Evolutionary conservation across 306 rosid species (phyloP).

Genomic region (Dicorynia guianensis): DNA sequence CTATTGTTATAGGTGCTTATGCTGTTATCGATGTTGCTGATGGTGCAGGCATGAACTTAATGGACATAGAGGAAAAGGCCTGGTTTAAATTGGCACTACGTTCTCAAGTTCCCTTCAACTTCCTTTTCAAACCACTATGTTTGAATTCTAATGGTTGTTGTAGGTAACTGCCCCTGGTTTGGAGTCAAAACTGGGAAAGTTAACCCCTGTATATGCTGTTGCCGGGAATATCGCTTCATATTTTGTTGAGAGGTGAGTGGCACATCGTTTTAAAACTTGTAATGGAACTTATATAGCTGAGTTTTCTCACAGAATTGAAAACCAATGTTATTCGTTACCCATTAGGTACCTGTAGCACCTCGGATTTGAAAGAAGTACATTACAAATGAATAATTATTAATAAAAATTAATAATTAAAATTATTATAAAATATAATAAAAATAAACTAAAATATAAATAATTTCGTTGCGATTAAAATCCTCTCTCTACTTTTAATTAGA

Average conservation of each 20-base stretch:
- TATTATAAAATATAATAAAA: too few species aligned
- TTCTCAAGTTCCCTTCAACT: slow-evolving; percentile 61
- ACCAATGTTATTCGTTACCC: too few species aligned
- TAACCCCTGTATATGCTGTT: slow-evolving; percentile 85
- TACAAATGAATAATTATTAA: too few species aligned
- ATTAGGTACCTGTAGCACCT: too few species aligned
- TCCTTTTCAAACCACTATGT: slow-evolving; percentile 19
- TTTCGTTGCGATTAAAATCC: too few species aligned
- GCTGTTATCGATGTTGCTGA: slow-evolving; percentile 91
- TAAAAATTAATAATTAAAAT: too few species aligned
- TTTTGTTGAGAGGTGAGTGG: slow-evolving; percentile 75
- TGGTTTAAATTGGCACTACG: slow-evolving; percentile 78
- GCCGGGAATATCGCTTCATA: slow-evolving; percentile 85
- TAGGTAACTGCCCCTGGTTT: slow-evolving; percentile 86
- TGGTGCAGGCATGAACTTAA: slow-evolving; percentile 95
- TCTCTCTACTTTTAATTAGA: too few species aligned
- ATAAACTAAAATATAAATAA: too few species aligned
- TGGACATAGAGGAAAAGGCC: slow-evolving; percentile 74
- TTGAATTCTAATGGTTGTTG: slow-evolving; percentile 40
- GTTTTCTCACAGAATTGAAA: too few species aligned
- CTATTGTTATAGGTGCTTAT: slow-evolving; percentile 74
- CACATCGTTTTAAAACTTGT: not conserved
- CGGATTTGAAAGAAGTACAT: too few species aligned
- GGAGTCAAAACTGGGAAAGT: slow-evolving; percentile 83
- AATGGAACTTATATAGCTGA: too few species aligned